Evolutionary conservation across 2,329 filamentous ascomycete species (phyloP).

Genomic region (Neonectria coccinea): DNA sequence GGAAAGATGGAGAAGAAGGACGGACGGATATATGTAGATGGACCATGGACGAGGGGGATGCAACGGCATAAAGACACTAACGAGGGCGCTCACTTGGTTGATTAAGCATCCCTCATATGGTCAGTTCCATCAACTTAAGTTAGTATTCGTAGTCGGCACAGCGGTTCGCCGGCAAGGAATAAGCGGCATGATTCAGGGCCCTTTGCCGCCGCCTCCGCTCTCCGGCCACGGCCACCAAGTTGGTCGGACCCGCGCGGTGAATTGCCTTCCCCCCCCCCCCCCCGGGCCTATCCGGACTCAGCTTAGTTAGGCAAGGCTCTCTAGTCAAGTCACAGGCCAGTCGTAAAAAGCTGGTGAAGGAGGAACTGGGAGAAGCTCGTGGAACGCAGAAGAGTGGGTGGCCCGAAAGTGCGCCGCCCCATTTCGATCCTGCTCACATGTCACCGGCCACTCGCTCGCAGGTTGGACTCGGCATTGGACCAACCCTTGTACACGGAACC

Average conservation of each 20-base stretch:
- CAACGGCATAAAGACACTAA: constrained; percentile 11
- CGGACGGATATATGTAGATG: constrained; percentile 6
- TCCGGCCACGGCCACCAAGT: constrained; percentile 17
- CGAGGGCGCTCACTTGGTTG: background rate
- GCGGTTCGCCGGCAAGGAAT: background rate
- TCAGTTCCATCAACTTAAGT: too few species aligned
- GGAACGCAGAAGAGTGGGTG: constrained; percentile 22
- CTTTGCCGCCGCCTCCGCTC: constrained; percentile 32
- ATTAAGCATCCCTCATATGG: background rate
- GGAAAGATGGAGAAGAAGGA: constrained; percentile 21
- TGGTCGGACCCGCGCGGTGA: constrained; percentile 45
- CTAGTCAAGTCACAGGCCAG: background rate
- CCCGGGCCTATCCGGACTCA: constrained; percentile 41
- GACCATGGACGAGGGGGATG: background rate
- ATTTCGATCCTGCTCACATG: constrained; percentile 35
- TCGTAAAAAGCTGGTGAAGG: background rate
- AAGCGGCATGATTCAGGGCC: constrained; percentile 39
- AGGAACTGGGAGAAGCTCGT: constrained; percentile 16
- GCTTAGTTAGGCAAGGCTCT: constrained; percentile 13
- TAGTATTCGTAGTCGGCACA: background rate
- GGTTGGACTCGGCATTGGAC: constrained; percentile 15
- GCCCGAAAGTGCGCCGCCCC: constrained; percentile 24
- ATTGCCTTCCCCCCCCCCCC: constrained; percentile 35
- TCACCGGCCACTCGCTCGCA: constrained; percentile 3
- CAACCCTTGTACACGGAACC: constrained; percentile 5